Percentiles rank a stretch among this genome's conserved stretches.
These are phyloP conservation scores for Exobasidium rhododendri DNA, from an alignment of 1,284 basidiomycete genomes.

Conservation along the genomic window DNA sequence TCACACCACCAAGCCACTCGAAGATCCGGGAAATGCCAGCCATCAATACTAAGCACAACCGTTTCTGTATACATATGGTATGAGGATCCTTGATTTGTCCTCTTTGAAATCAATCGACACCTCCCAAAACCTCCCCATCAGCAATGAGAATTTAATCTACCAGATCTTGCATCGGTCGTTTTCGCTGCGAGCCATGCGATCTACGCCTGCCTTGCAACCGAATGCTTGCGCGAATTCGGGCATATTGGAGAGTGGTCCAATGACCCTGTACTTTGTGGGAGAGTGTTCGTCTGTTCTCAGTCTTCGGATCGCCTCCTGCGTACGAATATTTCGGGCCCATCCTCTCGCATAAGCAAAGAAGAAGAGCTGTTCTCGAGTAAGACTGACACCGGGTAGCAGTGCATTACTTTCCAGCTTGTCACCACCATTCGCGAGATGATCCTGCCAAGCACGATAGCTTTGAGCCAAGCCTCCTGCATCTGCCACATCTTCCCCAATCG, in stretches of 20 bases:
- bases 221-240: slow-evolving; percentile 46
- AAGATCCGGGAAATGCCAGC: no score
- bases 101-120: no score
- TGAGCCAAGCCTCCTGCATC: slow-evolving; percentile 57
- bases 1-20: no score
- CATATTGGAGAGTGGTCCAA: slow-evolving; percentile 41
- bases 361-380: slow-evolving; percentile 55
- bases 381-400: slow-evolving; percentile 52
- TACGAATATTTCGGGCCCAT: slow-evolving; percentile 44
- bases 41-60: no score
- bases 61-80: no score
- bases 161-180: slow-evolving; percentile 48
- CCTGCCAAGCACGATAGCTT: slow-evolving; percentile 55
- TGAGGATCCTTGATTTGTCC: no score
- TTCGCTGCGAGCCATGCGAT: slow-evolving; percentile 35
- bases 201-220: slow-evolving; percentile 40
- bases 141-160: no score
- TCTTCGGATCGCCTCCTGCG: slow-evolving; percentile 40
- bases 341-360: slow-evolving; percentile 50
- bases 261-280: slow-evolving; percentile 48
- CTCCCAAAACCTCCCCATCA: no score
- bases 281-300: slow-evolving; percentile 51
- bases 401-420: slow-evolving; percentile 42
- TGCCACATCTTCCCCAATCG: slow-evolving; percentile 68
- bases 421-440: slow-evolving; percentile 31